Evolutionary conservation across 2,329 filamentous ascomycete genomes (phyloP), one percentile per base, ranked within the genome.

Genomic region (Alternaria gansuensis): DNA sequence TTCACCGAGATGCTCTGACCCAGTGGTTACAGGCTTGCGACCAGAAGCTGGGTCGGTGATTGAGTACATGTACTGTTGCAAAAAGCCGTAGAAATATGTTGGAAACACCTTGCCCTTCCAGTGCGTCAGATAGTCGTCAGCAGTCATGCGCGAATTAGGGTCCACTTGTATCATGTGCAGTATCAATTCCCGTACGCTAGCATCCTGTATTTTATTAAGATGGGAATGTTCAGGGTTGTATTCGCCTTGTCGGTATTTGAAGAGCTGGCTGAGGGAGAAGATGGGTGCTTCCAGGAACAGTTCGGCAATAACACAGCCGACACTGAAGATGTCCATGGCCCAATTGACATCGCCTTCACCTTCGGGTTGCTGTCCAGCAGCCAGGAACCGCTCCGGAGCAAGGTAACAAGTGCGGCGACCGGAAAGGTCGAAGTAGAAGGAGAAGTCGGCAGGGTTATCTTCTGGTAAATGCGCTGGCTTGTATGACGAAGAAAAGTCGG

Each of bases 311-410:
- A 98, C 93, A 75, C 96, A 99, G 7, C 95, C 95, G 23, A 90
- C 90, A 77, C 95, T 98, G 81, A 99, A 99, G 34, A 99, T 90
- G 75, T 99, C 95, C 96, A 99, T 99, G 36, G 95, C 94, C 93
- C 94, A 97, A 46, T 87, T 90, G 51, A 90, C 80, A 4, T 71
- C 88, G 79, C 80, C 87, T 82, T 75, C 86, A 76, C 83, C 85
- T 48, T 89, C 85, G 6, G 87, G 84, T 21, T 87, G 84, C 65
- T 90, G 86, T 23, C 88, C 89, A 3, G 89, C 84, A 4, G 87
- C 87, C 17, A 95, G 83, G 75, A 99, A 99, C 40, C 95, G 85
- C 76, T 99, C 96, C 1, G 95, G 95, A 0, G 96, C 96, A 28
- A 99, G 83, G 72, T 99, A 98, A 79, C 95, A 99, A 4, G 93